phyloP scores from a whole-genome alignment of 2,329 filamentous ascomycete genomes.

The Ophioceras dolichostomum region DNA sequence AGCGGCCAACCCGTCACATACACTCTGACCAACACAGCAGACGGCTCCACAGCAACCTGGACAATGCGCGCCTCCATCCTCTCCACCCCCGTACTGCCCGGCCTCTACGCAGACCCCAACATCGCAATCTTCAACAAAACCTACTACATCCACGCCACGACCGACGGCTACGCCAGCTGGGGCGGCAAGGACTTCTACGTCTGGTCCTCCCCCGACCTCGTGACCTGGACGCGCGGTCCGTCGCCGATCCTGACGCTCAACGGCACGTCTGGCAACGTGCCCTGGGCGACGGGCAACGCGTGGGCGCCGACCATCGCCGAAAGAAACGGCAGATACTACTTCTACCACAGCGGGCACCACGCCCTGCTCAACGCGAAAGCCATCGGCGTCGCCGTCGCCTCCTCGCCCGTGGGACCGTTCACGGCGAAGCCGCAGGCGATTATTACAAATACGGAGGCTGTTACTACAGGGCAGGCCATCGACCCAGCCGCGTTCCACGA shows the following conservation, averaged over 20 bases:
- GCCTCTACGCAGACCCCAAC: slow-evolving; percentile 32
- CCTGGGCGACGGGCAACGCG: slow-evolving; percentile 53
- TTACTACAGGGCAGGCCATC: slow-evolving; percentile 32
- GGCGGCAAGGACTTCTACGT: slow-evolving; percentile 32
- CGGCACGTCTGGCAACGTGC: slow-evolving; percentile 37
- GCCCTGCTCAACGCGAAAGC: slow-evolving; percentile 44
- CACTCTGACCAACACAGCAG: slow-evolving; percentile 3
- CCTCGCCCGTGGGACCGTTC: slow-evolving; percentile 48
- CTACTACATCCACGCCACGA: slow-evolving; percentile 35
- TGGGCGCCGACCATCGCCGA: slow-evolving; percentile 54
- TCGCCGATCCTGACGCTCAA: slow-evolving; percentile 31
- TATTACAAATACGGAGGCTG: slow-evolving; percentile 35
- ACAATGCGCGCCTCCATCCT: slow-evolving; percentile 8
- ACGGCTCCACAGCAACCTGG: slow-evolving; percentile 4
- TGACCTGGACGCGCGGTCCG: slow-evolving; percentile 25
- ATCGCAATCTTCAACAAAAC: slow-evolving; percentile 27
- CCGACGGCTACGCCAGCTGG: slow-evolving; percentile 31
- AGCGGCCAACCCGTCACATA: slow-evolving; percentile 6
- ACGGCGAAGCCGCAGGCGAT: slow-evolving; percentile 39
- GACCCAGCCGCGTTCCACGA: slow-evolving; percentile 51
- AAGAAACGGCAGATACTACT: slow-evolving; percentile 49
- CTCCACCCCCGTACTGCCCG: slow-evolving; percentile 22
- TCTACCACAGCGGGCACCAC: slow-evolving; percentile 44
- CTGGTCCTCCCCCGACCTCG: slow-evolving; percentile 31
- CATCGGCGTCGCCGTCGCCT: slow-evolving; percentile 47